Conservation (phyloP, 1,139 yeast genomes). For the Protomyces lactucae-debilis region DNA sequence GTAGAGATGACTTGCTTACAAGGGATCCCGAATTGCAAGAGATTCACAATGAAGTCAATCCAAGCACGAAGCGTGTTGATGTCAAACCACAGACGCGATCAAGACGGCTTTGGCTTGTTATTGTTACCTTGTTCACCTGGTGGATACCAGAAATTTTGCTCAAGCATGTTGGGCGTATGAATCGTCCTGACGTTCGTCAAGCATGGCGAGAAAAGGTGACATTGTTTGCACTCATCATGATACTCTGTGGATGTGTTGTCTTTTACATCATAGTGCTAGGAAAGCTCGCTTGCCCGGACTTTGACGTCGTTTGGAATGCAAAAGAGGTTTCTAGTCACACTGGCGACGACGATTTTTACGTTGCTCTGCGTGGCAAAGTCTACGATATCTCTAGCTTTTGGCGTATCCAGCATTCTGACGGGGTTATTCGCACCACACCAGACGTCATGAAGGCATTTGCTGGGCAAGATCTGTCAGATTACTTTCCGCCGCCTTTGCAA, state of each 20-base stretch:
- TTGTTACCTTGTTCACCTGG: conserved; percentile 42
- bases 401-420: conserved; percentile 43
- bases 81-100: conserved; percentile 36
- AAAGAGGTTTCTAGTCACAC: conserved; percentile 40
- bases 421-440: conserved; percentile 37
- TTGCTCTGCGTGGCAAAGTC: conserved; percentile 42
- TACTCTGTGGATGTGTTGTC: conserved; percentile 41
- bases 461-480: conserved; percentile 41
- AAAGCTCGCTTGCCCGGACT: conserved; percentile 42
- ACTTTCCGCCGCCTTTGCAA: conserved; percentile 44
- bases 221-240: conserved; percentile 39
- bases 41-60: not conserved
- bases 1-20: not conserved
- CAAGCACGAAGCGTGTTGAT: conserved; percentile 28
- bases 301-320: conserved; percentile 43
- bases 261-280: conserved; percentile 45
- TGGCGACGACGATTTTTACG: conserved; percentile 41
- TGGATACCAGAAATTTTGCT: conserved; percentile 43
- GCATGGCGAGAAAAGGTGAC: conserved; percentile 45
- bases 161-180: conserved; percentile 40
- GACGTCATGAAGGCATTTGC: conserved; percentile 42
- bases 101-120: conserved; percentile 41
- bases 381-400: conserved; percentile 44
- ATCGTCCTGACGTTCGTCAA: conserved; percentile 42
- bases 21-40: not conserved